A percentile compares a stretch with the other conserved stretches of the same genome.
phyloP scores from a whole-genome alignment of 495 filamentous ascomycete genomes.

The Neurospora discreta region DNA sequence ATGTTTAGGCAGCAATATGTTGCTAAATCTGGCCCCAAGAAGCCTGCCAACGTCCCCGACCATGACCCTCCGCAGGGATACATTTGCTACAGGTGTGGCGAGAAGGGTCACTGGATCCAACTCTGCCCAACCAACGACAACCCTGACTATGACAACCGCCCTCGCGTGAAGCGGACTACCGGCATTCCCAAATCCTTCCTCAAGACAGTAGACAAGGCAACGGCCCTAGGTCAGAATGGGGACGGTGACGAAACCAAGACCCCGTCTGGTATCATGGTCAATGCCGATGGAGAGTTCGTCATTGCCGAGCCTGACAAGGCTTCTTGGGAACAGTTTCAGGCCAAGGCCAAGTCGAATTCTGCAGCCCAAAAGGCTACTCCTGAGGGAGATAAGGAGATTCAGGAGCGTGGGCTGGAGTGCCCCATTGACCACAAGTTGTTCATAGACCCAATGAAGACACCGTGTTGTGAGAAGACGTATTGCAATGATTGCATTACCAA shows the following conservation, averaged over 20 bases:
- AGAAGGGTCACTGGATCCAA: slow-evolving; percentile 99
- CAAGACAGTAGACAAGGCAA: slow-evolving; percentile 85
- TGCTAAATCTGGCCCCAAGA: slow-evolving; percentile 41
- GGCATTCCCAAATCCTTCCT: slow-evolving; percentile 91
- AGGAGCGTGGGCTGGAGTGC: slow-evolving; percentile 82
- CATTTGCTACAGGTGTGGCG: slow-evolving; percentile 92
- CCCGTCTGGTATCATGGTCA: slow-evolving; percentile 84
- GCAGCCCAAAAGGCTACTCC: slow-evolving; percentile 62
- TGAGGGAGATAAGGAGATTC: slow-evolving; percentile 62
- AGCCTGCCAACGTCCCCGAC: slow-evolving; percentile 68
- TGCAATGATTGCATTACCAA: slow-evolving; percentile 98
- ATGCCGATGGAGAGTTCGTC: slow-evolving; percentile 93
- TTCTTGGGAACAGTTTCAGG: slow-evolving; percentile 93
- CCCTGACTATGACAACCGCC: slow-evolving; percentile 82
- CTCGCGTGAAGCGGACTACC: slow-evolving; percentile 86
- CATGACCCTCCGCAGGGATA: slow-evolving; percentile 88
- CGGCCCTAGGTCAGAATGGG: slow-evolving; percentile 57
- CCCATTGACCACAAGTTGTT: slow-evolving; percentile 93
- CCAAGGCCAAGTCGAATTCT: slow-evolving; percentile 74
- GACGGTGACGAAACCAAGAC: slow-evolving; percentile 66
- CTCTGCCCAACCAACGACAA: slow-evolving; percentile 95
- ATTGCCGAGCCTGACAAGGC: slow-evolving; percentile 88
- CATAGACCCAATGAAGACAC: slow-evolving; percentile 94
- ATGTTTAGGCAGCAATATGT: slow-evolving; percentile 39
- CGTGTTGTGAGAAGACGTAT: slow-evolving; percentile 94